Conservation (phyloP, 805 yeast species). For the Scheffersomyces stipitis region DNA sequence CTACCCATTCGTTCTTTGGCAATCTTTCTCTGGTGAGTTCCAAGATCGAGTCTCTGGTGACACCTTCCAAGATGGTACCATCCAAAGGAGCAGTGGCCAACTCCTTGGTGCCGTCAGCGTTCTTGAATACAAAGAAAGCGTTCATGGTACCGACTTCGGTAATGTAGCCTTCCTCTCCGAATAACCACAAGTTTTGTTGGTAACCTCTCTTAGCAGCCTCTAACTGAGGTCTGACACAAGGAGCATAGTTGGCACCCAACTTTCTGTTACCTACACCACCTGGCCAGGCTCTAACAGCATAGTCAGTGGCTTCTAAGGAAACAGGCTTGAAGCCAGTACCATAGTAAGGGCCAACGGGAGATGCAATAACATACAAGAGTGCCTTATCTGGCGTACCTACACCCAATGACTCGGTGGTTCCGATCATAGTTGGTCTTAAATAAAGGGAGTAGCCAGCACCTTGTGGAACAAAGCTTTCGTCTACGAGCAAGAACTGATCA, state of each 20-base stretch:
- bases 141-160: conserved; percentile 99
- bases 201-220: conserved; percentile 89
- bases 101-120: conserved; percentile 83
- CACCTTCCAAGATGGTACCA: conserved; percentile 96
- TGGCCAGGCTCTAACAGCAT: conserved; percentile 98
- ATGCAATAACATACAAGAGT: conserved; percentile 24
- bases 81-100: conserved; percentile 94
- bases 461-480: conserved; percentile 22
- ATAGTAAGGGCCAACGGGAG: conserved; percentile 39
- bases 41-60: conserved; percentile 90
- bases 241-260: conserved; percentile 97
- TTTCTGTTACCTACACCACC: conserved; percentile 96
- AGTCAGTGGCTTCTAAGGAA: conserved; percentile 88
- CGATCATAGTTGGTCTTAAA: conserved; percentile 29
- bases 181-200: conserved; percentile 95
- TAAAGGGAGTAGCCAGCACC: conserved; percentile 29
- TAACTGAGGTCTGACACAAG: conserved; percentile 86
- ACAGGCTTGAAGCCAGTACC: conserved; percentile 97
- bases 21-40: conserved; percentile 73
- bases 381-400: conserved; percentile 23
- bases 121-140: conserved; percentile 80
- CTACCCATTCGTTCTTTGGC: conserved; percentile 71
- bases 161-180: conserved; percentile 79
- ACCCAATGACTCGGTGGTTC: conserved; percentile 25
- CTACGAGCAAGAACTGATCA: conserved; percentile 20